Base-by-base conservation (phyloP, 1,139 yeast genomes). In the Geotrichum restrictum region DNA sequence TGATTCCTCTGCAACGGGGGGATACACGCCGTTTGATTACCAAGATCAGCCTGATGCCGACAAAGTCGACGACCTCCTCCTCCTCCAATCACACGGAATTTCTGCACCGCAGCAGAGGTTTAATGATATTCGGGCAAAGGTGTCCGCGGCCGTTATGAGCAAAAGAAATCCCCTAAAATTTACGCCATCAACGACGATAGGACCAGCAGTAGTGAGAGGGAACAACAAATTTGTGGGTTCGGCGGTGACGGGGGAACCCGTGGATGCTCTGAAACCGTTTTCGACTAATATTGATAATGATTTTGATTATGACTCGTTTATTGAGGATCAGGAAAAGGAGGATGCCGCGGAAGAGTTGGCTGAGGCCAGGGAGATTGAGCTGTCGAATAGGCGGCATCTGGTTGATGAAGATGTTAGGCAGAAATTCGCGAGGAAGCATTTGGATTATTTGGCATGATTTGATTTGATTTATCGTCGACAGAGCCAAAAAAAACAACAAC, bases 271-370 rank as follows among this genome's bases (percentile, higher is more conserved):
- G 13, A 37, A 45, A 34, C 50, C 57, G 1, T 48, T 49, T 14
- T 52, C 56, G 18, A 47, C 52, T 13, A 57, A 58, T 45, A 56
- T 58, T 33, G 54, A 58, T 43, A 49, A 51, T 34, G 55, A 58
- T 16, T 58, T 58, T 48, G 60, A 58, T 31, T 55, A 54, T 37
- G 61, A 58, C 45, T 34, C 52, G 34, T 58, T 58, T 40, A 58
- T 58, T 40, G 47, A 48, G 42, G 58, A 58, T n/a, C 52, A 57
- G 38, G 49, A 56, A 33, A 21, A 51, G 37, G 42, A 45, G 46
- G 48, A 54, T 36, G 48, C 51, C 22, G 48, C 52, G 22, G 47
- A 45, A 14, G 47, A 45, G 3, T 43, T 37, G 22, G 32, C 38
- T 19, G 50, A 48, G 21, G 24, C 31, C 7, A 39, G 45, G 4